phyloP scores from a whole-genome alignment of 371 early-diverging fungal genomes.

The Umbelopsis sp. region DNA sequence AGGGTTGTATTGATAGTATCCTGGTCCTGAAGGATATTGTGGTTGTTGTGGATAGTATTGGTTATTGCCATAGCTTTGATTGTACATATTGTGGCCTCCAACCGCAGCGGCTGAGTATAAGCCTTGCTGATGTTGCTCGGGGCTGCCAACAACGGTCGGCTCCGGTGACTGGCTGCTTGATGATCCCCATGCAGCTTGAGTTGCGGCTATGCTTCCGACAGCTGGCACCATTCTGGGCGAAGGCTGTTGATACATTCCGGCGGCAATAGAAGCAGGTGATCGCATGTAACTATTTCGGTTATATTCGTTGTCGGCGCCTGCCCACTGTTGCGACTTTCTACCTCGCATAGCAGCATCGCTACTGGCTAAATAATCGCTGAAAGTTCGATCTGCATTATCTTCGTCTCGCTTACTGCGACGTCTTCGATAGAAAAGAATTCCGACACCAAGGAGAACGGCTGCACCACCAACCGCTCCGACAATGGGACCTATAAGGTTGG shows the following conservation, averaged over 20 bases:
- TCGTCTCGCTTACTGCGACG: not conserved
- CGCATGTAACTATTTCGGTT: not conserved
- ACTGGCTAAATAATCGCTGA: constrained; percentile 4
- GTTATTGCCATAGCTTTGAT: not conserved
- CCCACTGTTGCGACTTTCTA: not conserved
- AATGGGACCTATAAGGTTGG: constrained; percentile 7
- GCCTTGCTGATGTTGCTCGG: not conserved
- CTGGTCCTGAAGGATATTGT: constrained; percentile 1
- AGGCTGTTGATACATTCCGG: constrained; percentile 5
- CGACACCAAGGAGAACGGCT: not conserved
- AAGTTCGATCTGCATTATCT: constrained; percentile 7
- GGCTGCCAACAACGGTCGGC: not conserved
- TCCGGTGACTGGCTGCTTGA: constrained; percentile 3
- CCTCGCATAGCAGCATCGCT: not conserved
- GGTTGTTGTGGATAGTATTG: constrained; percentile 4
- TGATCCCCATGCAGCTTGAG: not conserved
- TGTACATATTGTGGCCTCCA: not conserved
- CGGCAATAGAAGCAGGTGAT: constrained; percentile 12
- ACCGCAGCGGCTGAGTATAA: too few species aligned
- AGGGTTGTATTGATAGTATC: not conserved
- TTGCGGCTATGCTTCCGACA: not conserved
- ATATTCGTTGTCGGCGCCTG: not conserved
- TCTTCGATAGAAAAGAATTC: constrained; percentile 1
- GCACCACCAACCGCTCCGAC: not conserved
- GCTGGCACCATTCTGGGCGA: constrained; percentile 12